phyloP scores from a whole-genome alignment of 345 rosid species.

The Turnera subulata region DNA sequence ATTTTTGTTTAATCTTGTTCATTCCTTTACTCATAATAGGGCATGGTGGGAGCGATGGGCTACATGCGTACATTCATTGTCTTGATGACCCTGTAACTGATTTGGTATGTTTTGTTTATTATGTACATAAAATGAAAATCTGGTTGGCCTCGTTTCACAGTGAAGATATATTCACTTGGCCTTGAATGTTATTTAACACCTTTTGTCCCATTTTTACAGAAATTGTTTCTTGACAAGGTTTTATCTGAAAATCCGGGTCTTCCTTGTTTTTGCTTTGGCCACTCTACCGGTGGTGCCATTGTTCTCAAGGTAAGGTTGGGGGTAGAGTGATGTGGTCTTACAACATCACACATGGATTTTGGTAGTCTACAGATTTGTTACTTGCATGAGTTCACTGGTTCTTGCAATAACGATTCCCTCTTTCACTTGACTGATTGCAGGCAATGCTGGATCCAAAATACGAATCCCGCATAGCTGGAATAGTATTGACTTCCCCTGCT shows the following conservation, averaged over 20 bases:
- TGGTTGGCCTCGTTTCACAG: neutral
- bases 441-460: slow-evolving; percentile 28
- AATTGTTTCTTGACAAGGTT: slow-evolving; percentile 24
- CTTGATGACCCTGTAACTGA: slow-evolving; percentile 28
- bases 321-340: too few species aligned
- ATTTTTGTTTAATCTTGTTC: neutral
- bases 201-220: slow-evolving; percentile 5
- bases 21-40: slow-evolving; percentile 12
- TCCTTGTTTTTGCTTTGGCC: slow-evolving; percentile 33
- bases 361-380: neutral
- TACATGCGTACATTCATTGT: slow-evolving; percentile 26
- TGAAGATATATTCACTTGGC: neutral
- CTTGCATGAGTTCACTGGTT: neutral
- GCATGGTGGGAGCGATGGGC: slow-evolving; percentile 35
- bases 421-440: slow-evolving; percentile 9
- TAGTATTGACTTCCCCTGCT: slow-evolving; percentile 28
- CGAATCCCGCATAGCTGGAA: slow-evolving; percentile 18
- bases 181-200: too few species aligned
- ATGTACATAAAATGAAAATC: too few species aligned
- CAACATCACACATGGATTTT: too few species aligned
- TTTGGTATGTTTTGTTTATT: slow-evolving; percentile 16
- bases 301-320: slow-evolving; percentile 23
- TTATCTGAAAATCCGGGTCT: slow-evolving; percentile 25
- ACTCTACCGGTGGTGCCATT: slow-evolving; percentile 33
- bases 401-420: neutral